Evolutionary conservation across 805 yeast species (phyloP).

Genomic region (Debaryomyces castellii): DNA sequence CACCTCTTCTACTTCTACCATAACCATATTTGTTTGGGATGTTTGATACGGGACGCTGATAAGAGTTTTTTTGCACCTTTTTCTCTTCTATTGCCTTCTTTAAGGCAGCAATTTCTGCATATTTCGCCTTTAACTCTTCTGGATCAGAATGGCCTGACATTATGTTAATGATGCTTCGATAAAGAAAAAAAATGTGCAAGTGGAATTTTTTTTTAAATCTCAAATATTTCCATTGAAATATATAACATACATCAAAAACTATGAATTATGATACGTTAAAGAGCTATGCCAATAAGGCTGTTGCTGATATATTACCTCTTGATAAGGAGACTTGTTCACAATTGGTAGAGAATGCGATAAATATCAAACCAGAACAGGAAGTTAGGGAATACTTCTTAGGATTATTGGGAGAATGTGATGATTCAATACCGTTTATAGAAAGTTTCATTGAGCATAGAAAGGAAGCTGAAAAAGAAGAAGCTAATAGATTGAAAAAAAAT

Average conservation of each 20-base stretch:
- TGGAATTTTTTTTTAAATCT: not conserved
- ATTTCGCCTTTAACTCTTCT: constrained; percentile 21
- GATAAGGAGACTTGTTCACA: constrained; percentile 57
- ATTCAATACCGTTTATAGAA: constrained; percentile 46
- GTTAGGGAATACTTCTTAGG: constrained; percentile 54
- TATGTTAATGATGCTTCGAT: not conserved
- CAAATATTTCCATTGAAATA: not conserved
- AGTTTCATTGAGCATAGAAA: constrained; percentile 41
- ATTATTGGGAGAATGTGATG: constrained; percentile 58
- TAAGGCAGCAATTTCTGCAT: constrained; percentile 29
- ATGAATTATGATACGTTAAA: constrained; percentile 16
- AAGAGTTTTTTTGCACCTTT: constrained; percentile 6
- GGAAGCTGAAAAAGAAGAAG: constrained; percentile 19
- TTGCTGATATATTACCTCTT: constrained; percentile 48
- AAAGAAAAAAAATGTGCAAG: not conserved
- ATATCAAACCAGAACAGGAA: constrained; percentile 46
- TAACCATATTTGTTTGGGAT: not conserved
- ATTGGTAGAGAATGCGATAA: constrained; percentile 53
- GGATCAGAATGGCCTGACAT: constrained; percentile 11
- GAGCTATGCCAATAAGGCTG: constrained; percentile 25
- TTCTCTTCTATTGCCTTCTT: constrained; percentile 26
- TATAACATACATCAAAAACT: not conserved
- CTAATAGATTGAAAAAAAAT: not conserved
- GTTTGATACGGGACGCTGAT: not conserved
- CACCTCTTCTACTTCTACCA: constrained; percentile 11